Conservation (phyloP, 2,329 filamentous ascomycete species). For the Exophiala spinifera region DNA sequence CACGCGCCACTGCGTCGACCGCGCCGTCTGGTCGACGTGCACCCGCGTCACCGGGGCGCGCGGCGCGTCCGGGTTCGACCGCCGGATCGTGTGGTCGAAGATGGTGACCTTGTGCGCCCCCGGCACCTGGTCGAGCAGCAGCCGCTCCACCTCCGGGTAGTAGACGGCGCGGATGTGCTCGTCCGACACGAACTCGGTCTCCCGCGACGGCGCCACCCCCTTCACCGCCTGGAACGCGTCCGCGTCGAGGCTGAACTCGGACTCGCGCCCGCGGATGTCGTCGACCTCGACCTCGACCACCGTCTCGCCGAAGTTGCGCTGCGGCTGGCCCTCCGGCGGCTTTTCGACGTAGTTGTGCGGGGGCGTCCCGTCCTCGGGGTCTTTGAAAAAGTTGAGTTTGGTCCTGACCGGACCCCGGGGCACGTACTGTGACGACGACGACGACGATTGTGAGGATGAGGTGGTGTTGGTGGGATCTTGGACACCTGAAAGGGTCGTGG, state of each 20-base stretch:
- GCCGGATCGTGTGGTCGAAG: conserved; percentile 88
- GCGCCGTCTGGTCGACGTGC: conserved; percentile 79
- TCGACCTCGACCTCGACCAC: conserved; percentile 57
- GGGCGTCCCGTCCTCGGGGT: conserved; percentile 56
- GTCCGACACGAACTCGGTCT: conserved; percentile 63
- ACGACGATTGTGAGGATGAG: no score
- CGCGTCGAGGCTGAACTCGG: conserved; percentile 63
- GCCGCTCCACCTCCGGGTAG: conserved; percentile 77
- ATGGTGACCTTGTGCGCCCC: conserved; percentile 66
- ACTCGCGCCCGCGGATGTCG: conserved; percentile 71
- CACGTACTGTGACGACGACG: conserved; percentile 35
- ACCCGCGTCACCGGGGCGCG: conserved; percentile 68
- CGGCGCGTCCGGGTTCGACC: conserved; percentile 55
- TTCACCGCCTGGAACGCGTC: conserved; percentile 71
- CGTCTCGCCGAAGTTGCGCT: conserved; percentile 61
- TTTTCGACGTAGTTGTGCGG: conserved; percentile 68
- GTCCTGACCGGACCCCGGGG: conserved; percentile 62
- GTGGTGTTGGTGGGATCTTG: conserved; percentile 32
- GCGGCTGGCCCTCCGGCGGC: conserved; percentile 58
- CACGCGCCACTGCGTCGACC: conserved; percentile 65
- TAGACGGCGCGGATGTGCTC: conserved; percentile 67
- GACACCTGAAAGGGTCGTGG: conserved; percentile 30
- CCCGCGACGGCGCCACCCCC: conserved; percentile 52
- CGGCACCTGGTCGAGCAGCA: conserved; percentile 66
- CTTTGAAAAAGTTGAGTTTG: conserved; percentile 62